Percentiles rank a stretch among this genome's conserved stretches.
Conservation (phyloP, 768 basidiomycete species). For the Suillus bovinus region DNA sequence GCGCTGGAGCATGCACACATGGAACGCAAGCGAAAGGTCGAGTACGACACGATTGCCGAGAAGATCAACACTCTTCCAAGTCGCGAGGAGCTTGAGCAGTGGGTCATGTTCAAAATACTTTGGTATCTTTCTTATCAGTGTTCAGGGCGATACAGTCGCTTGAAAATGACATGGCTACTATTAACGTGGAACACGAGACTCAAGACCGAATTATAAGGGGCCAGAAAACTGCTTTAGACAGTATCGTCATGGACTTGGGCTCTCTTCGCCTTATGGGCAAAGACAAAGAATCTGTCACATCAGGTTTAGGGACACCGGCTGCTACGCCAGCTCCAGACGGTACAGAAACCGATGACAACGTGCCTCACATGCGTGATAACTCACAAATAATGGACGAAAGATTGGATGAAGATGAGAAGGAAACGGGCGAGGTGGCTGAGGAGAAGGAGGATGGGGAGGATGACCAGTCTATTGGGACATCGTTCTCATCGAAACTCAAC, state of each 20-base stretch:
- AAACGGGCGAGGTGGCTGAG: slow-evolving; percentile 45
- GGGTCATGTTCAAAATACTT: slow-evolving; percentile 30
- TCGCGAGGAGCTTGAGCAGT: slow-evolving; percentile 78
- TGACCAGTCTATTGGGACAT: slow-evolving; percentile 31
- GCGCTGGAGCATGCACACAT: slow-evolving; percentile 79
- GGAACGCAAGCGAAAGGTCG: slow-evolving; percentile 75
- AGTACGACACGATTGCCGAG: slow-evolving; percentile 83
- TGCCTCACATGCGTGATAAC: slow-evolving; percentile 14
- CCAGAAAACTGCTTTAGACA: slow-evolving; percentile 68
- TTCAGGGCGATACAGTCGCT: slow-evolving; percentile 64
- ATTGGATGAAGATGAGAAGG: slow-evolving; percentile 39
- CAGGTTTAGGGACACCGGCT: slow-evolving; percentile 40
- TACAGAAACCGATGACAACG: slow-evolving; percentile 21
- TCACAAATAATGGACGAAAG: slow-evolving; percentile 19
- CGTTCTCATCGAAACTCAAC: slow-evolving; percentile 32
- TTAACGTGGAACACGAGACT: slow-evolving; percentile 71
- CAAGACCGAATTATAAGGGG: slow-evolving; percentile 65
- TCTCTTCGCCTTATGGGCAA: slow-evolving; percentile 69
- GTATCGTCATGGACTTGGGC: slow-evolving; percentile 61
- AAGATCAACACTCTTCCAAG: slow-evolving; percentile 77
- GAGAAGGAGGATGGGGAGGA: slow-evolving; percentile 39
- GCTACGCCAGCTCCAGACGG: slow-evolving; percentile 53
- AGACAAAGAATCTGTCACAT: slow-evolving; percentile 51
- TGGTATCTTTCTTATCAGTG: background rate
- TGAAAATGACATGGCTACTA: slow-evolving; percentile 78